A percentile compares a stretch with the other conserved stretches of the same genome.
phyloP scores from a whole-genome alignment of 371 early-diverging fungal species.

The Batkoa obscura region DNA sequence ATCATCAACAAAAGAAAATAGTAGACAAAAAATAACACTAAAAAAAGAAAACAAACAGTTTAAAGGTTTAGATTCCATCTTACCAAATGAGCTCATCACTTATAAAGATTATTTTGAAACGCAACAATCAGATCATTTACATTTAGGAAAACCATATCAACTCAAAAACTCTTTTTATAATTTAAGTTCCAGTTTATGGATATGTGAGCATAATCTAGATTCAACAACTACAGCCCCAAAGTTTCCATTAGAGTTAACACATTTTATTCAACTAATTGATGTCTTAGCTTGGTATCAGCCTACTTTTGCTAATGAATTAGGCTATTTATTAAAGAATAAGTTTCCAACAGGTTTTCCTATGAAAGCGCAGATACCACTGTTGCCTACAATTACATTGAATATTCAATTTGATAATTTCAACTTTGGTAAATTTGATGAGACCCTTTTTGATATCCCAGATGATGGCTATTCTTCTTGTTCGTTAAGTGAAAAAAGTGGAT shows the following conservation, averaged over 20 bases:
- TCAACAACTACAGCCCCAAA: background rate
- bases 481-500: no score
- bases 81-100: slow-evolving; percentile 10
- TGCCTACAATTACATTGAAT: slow-evolving; percentile 8
- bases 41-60: background rate
- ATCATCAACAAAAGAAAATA: background rate
- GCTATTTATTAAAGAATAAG: slow-evolving; percentile 14
- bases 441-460: no score
- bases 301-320: slow-evolving; percentile 12
- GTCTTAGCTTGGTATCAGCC: slow-evolving; percentile 8
- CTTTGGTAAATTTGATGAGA: no score
- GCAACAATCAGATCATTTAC: slow-evolving; percentile 10
- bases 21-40: background rate
- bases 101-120: slow-evolving; percentile 15
- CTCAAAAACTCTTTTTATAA: slow-evolving; percentile 13
- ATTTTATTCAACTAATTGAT: background rate
- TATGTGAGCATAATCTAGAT: background rate
- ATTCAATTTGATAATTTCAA: no score
- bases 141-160: slow-evolving; percentile 13
- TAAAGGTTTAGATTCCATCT: slow-evolving; percentile 10
- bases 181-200: slow-evolving; percentile 16
- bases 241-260: background rate
- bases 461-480: no score
- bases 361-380: slow-evolving; percentile 14
- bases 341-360: slow-evolving; percentile 17